A percentile compares a stretch with the other conserved stretches of the same genome.
These are phyloP conservation scores for Evernia prunastri DNA, from an alignment of 495 filamentous ascomycete genomes.

Conservation along the genomic window DNA sequence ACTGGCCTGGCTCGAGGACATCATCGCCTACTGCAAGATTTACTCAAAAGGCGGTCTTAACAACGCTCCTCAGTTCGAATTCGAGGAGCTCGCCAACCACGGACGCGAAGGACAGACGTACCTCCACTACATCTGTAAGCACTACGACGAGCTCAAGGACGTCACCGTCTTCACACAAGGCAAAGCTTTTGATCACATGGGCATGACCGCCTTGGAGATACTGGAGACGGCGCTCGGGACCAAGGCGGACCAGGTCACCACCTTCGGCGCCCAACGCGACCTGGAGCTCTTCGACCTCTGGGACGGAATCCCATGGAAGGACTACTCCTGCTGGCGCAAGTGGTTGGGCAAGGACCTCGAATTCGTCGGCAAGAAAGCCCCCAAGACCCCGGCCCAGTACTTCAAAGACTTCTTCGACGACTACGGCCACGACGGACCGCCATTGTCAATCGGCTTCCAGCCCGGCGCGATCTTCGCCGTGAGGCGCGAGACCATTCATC, in stretches of 20 bases:
- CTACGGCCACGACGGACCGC: neutral
- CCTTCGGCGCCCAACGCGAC: conserved; percentile 19
- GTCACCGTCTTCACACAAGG: conserved; percentile 45
- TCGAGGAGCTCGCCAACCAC: conserved; percentile 16
- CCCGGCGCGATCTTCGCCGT: conserved; percentile 22
- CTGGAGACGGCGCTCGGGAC: conserved; percentile 8
- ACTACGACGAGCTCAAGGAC: conserved; percentile 42
- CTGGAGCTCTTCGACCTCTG: conserved; percentile 23
- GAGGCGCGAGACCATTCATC: conserved; percentile 14
- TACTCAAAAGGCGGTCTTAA: conserved; percentile 21
- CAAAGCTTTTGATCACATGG: conserved; percentile 52
- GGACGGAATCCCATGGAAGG: conserved; percentile 23
- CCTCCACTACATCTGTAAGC: conserved; percentile 38
- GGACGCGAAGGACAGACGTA: conserved; percentile 23
- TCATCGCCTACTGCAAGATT: conserved; percentile 14
- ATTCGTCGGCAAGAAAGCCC: neutral
- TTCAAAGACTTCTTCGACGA: conserved; percentile 13
- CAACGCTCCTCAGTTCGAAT: conserved; percentile 7
- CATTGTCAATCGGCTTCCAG: conserved; percentile 15
- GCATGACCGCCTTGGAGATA: conserved; percentile 24
- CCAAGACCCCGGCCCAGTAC: conserved; percentile 14
- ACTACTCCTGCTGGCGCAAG: conserved; percentile 20
- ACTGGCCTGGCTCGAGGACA: conserved; percentile 17
- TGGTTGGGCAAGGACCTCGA: conserved; percentile 12
- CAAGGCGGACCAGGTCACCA: conserved; percentile 14